A percentile compares a stretch with the other conserved stretches of the same genome.
Evolutionary conservation across 139 green algal species (phyloP).

Genomic region (Ettlia oleoabundans): DNA sequence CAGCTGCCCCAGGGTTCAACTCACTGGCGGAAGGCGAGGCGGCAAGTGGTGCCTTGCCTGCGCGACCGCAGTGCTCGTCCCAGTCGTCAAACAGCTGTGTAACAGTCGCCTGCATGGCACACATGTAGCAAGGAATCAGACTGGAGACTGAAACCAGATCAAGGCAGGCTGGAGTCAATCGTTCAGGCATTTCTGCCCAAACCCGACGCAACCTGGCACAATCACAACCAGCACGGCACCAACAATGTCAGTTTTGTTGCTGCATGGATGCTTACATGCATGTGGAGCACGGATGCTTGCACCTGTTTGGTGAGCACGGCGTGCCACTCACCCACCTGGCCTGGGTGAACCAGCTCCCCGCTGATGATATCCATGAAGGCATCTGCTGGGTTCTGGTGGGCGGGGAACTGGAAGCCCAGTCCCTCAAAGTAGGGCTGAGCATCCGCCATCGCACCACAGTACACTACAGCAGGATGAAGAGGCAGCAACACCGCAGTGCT

Average conservation of each 20-base stretch:
- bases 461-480: constrained; percentile 10
- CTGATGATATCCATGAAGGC: constrained; percentile 77
- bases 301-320: too few species aligned
- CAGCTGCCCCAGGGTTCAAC: too few species aligned
- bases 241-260: too few species aligned
- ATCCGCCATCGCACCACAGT: neutral
- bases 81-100: constrained; percentile 21
- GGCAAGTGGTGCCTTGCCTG: neutral
- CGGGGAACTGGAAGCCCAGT: constrained; percentile 56
- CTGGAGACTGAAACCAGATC: too few species aligned
- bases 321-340: constrained; percentile 1
- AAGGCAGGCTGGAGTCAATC: too few species aligned
- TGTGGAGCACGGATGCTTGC: too few species aligned
- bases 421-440: constrained; percentile 57
- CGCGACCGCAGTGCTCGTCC: constrained; percentile 11
- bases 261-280: too few species aligned
- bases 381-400: constrained; percentile 73
- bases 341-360: constrained; percentile 32
- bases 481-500: too few species aligned
- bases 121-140: too few species aligned
- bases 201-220: too few species aligned
- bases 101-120: neutral
- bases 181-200: too few species aligned
- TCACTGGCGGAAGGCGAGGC: neutral
- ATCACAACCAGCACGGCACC: too few species aligned